These are phyloP conservation scores for Biscogniauxia sp. DNA, from an alignment of 2,329 filamentous ascomycete genomes.

Conservation along the genomic window DNA sequence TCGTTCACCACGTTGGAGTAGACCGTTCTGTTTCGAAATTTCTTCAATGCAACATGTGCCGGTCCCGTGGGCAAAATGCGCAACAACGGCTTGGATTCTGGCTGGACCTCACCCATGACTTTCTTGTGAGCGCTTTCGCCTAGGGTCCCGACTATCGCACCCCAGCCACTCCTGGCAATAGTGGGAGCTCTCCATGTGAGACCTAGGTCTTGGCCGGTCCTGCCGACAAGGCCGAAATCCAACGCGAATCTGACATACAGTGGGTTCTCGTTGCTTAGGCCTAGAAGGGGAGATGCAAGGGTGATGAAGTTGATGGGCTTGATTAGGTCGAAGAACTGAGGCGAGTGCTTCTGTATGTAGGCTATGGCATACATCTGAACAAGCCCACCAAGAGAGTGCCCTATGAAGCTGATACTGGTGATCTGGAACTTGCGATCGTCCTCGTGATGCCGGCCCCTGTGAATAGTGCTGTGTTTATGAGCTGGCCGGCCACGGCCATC, in stretches of 20 bases:
- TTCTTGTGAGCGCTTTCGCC: constrained; percentile 64
- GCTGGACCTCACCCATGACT: constrained; percentile 60
- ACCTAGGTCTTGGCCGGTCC: constrained; percentile 91
- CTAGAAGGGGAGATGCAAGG: constrained; percentile 82
- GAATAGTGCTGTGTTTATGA: constrained; percentile 63
- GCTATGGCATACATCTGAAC: constrained; percentile 93
- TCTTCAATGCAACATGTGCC: constrained; percentile 80
- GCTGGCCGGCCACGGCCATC: constrained; percentile 45
- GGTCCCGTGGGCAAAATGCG: constrained; percentile 89
- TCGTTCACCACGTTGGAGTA: constrained; percentile 99
- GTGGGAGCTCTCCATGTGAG: constrained; percentile 91
- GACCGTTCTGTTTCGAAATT: constrained; percentile 85
- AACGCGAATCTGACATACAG: constrained; percentile 96
- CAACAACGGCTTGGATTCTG: constrained; percentile 83
- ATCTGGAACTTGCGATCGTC: constrained; percentile 69
- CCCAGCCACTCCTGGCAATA: constrained; percentile 82
- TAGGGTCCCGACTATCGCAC: constrained; percentile 78
- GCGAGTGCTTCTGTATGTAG: constrained; percentile 95
- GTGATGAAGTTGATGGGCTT: constrained; percentile 87
- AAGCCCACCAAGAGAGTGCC: constrained; percentile 85
- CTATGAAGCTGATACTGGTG: constrained; percentile 93
- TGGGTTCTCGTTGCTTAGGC: constrained; percentile 94
- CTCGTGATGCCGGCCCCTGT: constrained; percentile 35
- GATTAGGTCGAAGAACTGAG: constrained; percentile 83
- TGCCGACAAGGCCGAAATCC: constrained; percentile 93